phyloP scores from a whole-genome alignment of 2,329 filamentous ascomycete species.

The Nakataea oryzae region DNA sequence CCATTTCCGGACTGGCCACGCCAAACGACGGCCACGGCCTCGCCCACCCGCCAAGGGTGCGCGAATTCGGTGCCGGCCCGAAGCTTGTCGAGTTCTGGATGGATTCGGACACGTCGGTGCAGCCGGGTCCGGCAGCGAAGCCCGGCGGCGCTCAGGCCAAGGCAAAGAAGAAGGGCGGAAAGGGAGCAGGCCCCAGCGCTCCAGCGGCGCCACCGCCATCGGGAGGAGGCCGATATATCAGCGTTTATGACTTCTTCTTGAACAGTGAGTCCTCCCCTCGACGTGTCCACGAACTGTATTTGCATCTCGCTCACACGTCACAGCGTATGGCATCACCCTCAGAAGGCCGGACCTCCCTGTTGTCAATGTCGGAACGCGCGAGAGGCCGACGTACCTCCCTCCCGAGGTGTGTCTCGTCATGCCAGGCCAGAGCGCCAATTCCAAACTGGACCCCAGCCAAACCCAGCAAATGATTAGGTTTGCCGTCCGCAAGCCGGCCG shows the following conservation, averaged over 20 bases:
- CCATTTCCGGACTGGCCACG: conserved; percentile 23
- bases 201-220: no score
- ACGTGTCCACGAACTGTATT: background rate
- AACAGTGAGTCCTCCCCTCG: conserved; percentile 23
- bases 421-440: conserved; percentile 52
- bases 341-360: conserved; percentile 36
- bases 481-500: conserved; percentile 54
- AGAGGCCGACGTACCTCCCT: conserved; percentile 53
- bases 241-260: conserved; percentile 32
- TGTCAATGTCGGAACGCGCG: conserved; percentile 52
- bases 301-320: background rate
- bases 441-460: conserved; percentile 48
- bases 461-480: conserved; percentile 61
- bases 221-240: conserved; percentile 19
- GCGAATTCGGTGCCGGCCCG: conserved; percentile 31
- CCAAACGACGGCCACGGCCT: conserved; percentile 19
- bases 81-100: conserved; percentile 45
- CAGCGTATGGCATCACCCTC: conserved; percentile 17
- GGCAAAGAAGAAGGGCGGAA: conserved; percentile 17
- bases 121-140: conserved; percentile 7
- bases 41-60: conserved; percentile 16
- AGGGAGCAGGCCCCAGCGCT: background rate
- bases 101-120: conserved; percentile 10
- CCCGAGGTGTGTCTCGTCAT: conserved; percentile 55
- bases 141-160: conserved; percentile 16